phyloP scores from a whole-genome alignment of 352 stramenopile species.

The Phytophthora citricola region DNA sequence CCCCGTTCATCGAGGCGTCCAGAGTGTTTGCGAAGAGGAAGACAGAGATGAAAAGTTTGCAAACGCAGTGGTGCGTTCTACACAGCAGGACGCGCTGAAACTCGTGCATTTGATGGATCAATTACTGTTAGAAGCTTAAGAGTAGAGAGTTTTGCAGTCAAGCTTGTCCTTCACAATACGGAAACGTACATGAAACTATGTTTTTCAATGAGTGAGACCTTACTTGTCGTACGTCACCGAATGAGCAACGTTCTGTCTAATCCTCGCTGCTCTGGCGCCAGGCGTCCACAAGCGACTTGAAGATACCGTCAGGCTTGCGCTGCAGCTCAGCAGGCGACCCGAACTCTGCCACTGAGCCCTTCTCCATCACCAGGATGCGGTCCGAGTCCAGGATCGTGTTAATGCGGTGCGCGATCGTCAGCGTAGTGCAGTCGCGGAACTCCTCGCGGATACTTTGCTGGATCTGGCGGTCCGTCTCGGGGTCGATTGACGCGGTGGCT shows the following conservation, averaged over 20 bases:
- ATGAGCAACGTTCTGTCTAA: constrained; percentile 5
- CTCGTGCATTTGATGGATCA: constrained; percentile 16
- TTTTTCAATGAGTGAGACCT: background rate
- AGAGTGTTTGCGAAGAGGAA: background rate
- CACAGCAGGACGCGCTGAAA: constrained; percentile 6
- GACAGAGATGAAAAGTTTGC: constrained; percentile 4
- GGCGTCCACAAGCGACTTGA: constrained; percentile 47
- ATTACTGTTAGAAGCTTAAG: background rate
- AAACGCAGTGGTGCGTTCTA: constrained; percentile 8
- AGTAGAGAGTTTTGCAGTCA: no score
- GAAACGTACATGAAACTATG: background rate
- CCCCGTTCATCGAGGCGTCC: background rate
- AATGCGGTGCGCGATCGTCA: constrained; percentile 95
- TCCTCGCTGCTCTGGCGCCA: constrained; percentile 60
- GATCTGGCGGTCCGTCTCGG: constrained; percentile 65
- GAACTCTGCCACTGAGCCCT: constrained; percentile 41
- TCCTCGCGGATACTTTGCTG: constrained; percentile 88
- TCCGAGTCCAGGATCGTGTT: constrained; percentile 95
- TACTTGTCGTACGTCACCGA: constrained; percentile 2
- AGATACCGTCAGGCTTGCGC: constrained; percentile 21
- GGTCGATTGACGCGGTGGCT: constrained; percentile 93
- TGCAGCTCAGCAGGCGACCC: constrained; percentile 50
- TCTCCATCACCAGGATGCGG: constrained; percentile 90
- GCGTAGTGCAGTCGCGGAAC: constrained; percentile 90
- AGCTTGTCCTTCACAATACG: no score